phyloP scores from a whole-genome alignment of 192 early-diverging fungal genomes.

The Podila minutissima region DNA sequence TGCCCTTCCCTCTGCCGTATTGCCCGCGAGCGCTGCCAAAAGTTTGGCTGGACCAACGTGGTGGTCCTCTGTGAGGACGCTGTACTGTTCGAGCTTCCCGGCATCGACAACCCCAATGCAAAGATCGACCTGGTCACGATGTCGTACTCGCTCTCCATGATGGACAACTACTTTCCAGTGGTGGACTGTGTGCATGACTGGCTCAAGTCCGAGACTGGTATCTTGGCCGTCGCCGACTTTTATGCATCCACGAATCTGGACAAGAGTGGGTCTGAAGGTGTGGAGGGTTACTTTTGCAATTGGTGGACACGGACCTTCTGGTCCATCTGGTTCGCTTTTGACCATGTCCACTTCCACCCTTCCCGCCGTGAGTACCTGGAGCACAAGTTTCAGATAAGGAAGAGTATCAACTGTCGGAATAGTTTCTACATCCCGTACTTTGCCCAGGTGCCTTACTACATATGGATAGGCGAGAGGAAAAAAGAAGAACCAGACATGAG shows the following conservation, averaged over 20 bases:
- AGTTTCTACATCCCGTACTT: conserved; percentile 74
- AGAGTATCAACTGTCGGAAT: conserved; percentile 77
- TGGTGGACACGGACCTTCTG: conserved; percentile 88
- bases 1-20: conserved; percentile 83
- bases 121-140: conserved; percentile 83
- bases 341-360: conserved; percentile 84
- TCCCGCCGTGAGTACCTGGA: conserved; percentile 87
- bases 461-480: conserved; percentile 80
- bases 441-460: conserved; percentile 86
- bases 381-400: conserved; percentile 82
- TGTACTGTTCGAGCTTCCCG: conserved; percentile 70
- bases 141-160: conserved; percentile 93
- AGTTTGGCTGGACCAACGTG: conserved; percentile 84
- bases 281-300: conserved; percentile 71
- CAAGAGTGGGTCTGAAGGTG: conserved; percentile 57
- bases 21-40: conserved; percentile 77
- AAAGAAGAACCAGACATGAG: conserved; percentile 4
- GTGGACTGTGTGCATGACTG: conserved; percentile 71
- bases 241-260: conserved; percentile 68
- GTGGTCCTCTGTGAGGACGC: conserved; percentile 85
- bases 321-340: conserved; percentile 88
- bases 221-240: conserved; percentile 85
- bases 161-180: conserved; percentile 75
- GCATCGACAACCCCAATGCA: conserved; percentile 59
- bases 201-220: conserved; percentile 67